Conservation (phyloP, 1,139 yeast genomes). For the Saccharomyces pastorianus region DNA sequence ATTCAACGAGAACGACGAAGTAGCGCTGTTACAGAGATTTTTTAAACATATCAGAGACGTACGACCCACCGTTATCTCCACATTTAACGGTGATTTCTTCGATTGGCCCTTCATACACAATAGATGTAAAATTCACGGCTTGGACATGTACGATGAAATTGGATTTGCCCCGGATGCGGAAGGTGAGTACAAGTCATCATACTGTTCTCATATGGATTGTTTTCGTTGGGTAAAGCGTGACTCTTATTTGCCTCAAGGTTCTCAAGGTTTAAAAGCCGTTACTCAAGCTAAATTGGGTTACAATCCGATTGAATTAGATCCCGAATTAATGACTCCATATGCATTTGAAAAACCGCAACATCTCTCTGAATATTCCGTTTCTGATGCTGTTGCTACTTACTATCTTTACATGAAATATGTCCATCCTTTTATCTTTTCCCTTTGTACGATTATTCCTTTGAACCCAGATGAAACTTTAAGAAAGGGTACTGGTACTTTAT, state of each 20-base stretch:
- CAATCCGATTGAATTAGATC: conserved; percentile 93
- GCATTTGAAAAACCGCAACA: conserved; percentile 91
- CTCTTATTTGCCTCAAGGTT: conserved; percentile 94
- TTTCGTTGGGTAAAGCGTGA: conserved; percentile 98
- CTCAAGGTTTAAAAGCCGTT: conserved; percentile 96
- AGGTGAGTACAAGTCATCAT: conserved; percentile 86
- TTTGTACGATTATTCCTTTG: conserved; percentile 90
- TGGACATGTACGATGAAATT: conserved; percentile 86
- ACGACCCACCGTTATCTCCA: conserved; percentile 89
- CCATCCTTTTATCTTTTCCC: conserved; percentile 92
- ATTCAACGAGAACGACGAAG: conserved; percentile 84
- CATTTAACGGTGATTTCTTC: conserved; percentile 96
- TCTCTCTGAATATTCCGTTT: conserved; percentile 91
- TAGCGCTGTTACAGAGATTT: conserved; percentile 62
- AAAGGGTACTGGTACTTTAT: conserved; percentile 96
- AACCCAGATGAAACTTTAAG: conserved; percentile 94
- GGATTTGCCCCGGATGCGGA: conserved; percentile 88
- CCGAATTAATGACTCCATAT: conserved; percentile 96
- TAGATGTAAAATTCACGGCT: conserved; percentile 71
- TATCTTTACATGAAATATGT: conserved; percentile 93
- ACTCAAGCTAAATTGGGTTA: conserved; percentile 94
- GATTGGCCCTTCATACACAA: conserved; percentile 99
- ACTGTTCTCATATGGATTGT: conserved; percentile 97
- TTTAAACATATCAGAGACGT: conserved; percentile 86
- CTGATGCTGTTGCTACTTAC: conserved; percentile 98